Evolutionary conservation across 139 green algal genomes (phyloP).

Genomic region (Yamagishiella unicocca): DNA sequence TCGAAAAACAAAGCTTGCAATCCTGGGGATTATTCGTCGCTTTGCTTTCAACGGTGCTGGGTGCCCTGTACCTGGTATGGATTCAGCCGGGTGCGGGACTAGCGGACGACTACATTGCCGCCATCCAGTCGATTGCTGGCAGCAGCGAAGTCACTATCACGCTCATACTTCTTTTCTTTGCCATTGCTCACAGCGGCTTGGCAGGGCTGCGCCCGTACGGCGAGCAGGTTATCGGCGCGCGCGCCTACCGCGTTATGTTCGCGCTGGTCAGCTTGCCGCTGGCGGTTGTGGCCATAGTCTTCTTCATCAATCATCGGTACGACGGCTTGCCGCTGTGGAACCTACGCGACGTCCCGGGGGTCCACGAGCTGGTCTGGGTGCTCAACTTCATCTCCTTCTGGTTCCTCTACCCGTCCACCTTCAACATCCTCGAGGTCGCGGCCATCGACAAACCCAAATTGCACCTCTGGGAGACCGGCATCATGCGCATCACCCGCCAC

Average conservation of each 20-base stretch:
- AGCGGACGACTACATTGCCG: slow-evolving; percentile 76
- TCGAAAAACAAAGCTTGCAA: slow-evolving; percentile 75
- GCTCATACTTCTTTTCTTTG: slow-evolving; percentile 90
- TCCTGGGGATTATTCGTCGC: slow-evolving; percentile 88
- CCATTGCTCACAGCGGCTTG: slow-evolving; percentile 89
- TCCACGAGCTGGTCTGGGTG: slow-evolving; percentile 91
- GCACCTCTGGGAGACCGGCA: slow-evolving; percentile 98
- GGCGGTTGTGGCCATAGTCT: slow-evolving; percentile 90
- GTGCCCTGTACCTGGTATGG: slow-evolving; percentile 88
- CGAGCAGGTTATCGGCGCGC: slow-evolving; percentile 82
- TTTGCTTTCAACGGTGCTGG: slow-evolving; percentile 85
- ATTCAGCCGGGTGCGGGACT: slow-evolving; percentile 80
- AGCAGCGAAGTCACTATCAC: slow-evolving; percentile 85
- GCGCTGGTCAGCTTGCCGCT: slow-evolving; percentile 89
- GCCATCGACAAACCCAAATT: slow-evolving; percentile 97
- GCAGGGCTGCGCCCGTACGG: slow-evolving; percentile 86
- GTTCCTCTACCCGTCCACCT: slow-evolving; percentile 99
- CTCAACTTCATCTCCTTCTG: slow-evolving; percentile 97
- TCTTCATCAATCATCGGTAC: slow-evolving; percentile 98
- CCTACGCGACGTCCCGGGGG: slow-evolving; percentile 76
- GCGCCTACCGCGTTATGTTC: slow-evolving; percentile 96
- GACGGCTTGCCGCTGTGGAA: slow-evolving; percentile 89
- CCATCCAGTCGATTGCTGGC: slow-evolving; percentile 63
- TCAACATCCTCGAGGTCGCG: slow-evolving; percentile 98
- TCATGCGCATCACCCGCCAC: slow-evolving; percentile 89